These are phyloP conservation scores for Thuidium tamariscinum DNA, from an alignment of 225 moss, liverwort and hornwort genomes.

Conservation along the genomic window DNA sequence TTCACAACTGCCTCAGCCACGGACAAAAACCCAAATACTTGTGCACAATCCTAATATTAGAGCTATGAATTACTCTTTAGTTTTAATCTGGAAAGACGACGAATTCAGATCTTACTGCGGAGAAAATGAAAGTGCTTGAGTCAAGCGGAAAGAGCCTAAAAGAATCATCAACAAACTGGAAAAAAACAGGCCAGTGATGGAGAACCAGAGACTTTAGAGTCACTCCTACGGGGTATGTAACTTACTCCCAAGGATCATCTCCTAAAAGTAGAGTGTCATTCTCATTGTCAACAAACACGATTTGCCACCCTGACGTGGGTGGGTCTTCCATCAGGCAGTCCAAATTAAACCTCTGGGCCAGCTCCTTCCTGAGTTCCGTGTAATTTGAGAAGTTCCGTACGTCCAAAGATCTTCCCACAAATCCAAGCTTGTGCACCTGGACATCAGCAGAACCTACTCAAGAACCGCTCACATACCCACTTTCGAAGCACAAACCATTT, in stretches of 20 bases:
- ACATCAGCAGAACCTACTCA: neutral
- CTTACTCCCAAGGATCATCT: conserved; percentile 99
- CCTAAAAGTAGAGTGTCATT: conserved; percentile 83
- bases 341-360: conserved; percentile 71
- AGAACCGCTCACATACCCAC: neutral
- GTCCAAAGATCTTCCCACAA: conserved; percentile 85
- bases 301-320: conserved; percentile 72
- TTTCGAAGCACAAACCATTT: neutral
- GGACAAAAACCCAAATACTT: neutral
- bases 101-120: neutral
- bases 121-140: neutral
- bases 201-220: neutral
- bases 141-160: neutral
- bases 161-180: neutral
- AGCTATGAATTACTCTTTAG: neutral
- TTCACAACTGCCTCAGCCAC: neutral
- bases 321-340: conserved; percentile 84
- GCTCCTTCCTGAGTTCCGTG: conserved; percentile 58
- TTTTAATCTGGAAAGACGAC: neutral
- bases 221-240: neutral
- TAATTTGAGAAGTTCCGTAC: conserved; percentile 73
- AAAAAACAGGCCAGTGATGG: neutral
- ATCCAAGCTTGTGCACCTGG: conserved; percentile 89
- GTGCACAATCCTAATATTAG: neutral
- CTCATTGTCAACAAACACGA: conserved; percentile 91